Base-by-base conservation (phyloP, 2,329 filamentous ascomycete species). In the Fragosphaeria purpurea region DNA sequence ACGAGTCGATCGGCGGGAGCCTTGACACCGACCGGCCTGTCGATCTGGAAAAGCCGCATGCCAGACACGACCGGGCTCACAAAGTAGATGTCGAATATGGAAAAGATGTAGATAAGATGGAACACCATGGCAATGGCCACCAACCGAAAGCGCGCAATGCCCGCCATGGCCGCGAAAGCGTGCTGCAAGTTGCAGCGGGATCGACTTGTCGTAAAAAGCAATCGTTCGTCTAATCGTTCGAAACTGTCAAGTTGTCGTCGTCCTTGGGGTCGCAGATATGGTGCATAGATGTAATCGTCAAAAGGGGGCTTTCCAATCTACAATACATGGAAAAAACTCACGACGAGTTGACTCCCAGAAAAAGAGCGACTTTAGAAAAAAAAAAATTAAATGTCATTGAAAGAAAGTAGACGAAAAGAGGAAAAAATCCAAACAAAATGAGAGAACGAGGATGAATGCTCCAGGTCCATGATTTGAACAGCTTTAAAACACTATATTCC, bases 81-180 rank as follows among this genome's bases (percentile, higher is more conserved):
- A 64, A 98, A 98, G 70, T 98, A 97, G 57, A 97, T 93, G 67
- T 96, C 90, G 70, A 98, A 98, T 62, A 97, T 97, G 53, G 89
- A 95, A 64, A 85, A 86, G 51, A 95, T 85, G 67, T 98, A 98
- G 57, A 95, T 80, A 49, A 97, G 67, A 69, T 98, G 94, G 66
- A 98, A 98, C 54, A 91, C 71, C 63, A 96, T 79, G 60, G 93
- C 93, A 64, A 95, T 80, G 64, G 85, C 83, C 67, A 97, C 70
- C 66, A 98, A 97, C 64, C 83, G 84, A 63, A 86, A 79, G 64
- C 90, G 88, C 59, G 70, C 71, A 58, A 75, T 69, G 53, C 70
- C 64, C 55, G 75, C 75, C 79, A 83, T 83, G 46, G 47, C 46
- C 32, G 44, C 44, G 35, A 44, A 32, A 22, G 22, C 22, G 22